Evolutionary conservation across 2,329 filamentous ascomycete genomes (phyloP).

Genomic region (Fusarium succisae): DNA sequence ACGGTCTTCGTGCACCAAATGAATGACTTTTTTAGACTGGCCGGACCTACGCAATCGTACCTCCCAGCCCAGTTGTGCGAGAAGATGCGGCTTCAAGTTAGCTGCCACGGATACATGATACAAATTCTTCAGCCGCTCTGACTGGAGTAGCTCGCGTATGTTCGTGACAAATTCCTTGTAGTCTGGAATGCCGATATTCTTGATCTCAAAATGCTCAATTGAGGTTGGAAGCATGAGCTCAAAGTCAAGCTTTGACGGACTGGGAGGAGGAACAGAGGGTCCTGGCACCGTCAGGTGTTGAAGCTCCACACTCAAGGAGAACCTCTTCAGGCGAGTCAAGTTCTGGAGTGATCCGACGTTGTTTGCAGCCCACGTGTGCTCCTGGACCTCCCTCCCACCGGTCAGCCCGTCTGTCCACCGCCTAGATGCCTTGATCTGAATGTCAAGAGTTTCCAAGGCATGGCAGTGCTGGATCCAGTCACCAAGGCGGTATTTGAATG

Average conservation of each 20-base stretch:
- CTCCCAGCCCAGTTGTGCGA: neutral
- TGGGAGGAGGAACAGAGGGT: neutral
- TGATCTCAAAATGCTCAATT: neutral
- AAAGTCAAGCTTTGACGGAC: neutral
- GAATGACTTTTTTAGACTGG: neutral
- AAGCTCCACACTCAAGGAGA: neutral
- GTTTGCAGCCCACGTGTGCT: neutral
- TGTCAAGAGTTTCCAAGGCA: neutral
- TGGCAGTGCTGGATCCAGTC: neutral
- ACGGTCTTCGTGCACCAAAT: neutral
- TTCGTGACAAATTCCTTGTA: neutral
- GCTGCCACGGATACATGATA: neutral
- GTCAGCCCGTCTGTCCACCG: neutral
- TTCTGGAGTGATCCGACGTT: neutral
- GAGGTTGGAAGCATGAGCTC: neutral
- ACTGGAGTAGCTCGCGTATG: neutral
- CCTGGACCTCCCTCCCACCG: neutral
- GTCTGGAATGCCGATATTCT: neutral
- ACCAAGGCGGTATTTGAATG: neutral
- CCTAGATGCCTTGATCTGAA: neutral
- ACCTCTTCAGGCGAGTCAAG: neutral
- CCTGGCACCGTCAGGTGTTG: neutral
- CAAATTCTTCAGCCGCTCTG: neutral
- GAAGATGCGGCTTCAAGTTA: neutral
- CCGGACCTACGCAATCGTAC: neutral